Evolutionary conservation across 768 basidiomycete genomes (phyloP), one percentile per base, ranked within the genome.

Genomic region (Agrocybe chaxingu): DNA sequence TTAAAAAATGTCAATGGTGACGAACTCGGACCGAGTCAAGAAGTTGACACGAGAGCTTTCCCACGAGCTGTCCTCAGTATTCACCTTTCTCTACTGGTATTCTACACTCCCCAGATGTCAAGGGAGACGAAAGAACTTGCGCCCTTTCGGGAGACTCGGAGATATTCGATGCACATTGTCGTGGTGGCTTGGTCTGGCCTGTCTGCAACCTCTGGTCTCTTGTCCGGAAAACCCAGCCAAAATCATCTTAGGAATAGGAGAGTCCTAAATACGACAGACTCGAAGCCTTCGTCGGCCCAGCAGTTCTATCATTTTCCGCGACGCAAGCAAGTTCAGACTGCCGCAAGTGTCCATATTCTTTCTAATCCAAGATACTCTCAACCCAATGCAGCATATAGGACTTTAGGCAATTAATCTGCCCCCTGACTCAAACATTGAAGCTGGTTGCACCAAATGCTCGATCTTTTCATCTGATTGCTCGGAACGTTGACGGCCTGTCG

Each of bases 401-500:
- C 67, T 4, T 60, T 80, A 29, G 74, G 75, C 32, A 56, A 54
- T 39, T 58, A 73, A 12, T 63, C 70, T 32, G 53, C 68, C 38
- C 69, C 66, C 16, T 16, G 16, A 16, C 16, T 2, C 55, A 61
- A 3, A 50, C 62, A 18, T 62, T 63, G 8, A 51, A 62, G 32
- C 56, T 51, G 9, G 55, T 73, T 13, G 65, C 70, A 0, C 74
- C 72, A 8, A 30, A 41, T 33, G 49, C 66, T 3, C 59, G 58
- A 10, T 66, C 68, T 7, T 30, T 45, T 41, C 61, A 66, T 8
- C 50, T 48, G 3, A 45, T 78, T 45, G 77, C 76, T 2, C 76
- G 78, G 51, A 78, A 79, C 47, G 63, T 78, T 38, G 75, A 78
- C 47, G 66, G 70, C 10, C 65, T 78, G 7, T 69, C 72, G 2